Evolutionary conservation across 1,284 basidiomycete species (phyloP).

Genomic region (Leucocoprinus gongylophorus): DNA sequence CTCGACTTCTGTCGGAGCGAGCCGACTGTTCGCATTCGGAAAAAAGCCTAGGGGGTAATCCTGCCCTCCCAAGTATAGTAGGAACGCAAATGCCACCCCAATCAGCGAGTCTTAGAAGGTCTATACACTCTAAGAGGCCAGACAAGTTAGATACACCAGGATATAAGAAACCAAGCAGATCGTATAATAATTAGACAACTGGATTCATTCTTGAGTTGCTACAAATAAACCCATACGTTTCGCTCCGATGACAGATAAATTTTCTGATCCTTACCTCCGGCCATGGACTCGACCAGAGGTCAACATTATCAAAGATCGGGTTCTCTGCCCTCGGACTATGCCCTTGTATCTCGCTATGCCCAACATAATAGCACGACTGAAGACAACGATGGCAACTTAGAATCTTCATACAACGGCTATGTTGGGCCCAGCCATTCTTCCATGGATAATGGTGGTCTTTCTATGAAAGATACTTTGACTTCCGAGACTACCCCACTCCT

Average conservation of each 20-base stretch:
- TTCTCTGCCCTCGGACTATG: constrained; percentile 59
- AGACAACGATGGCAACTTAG: neutral
- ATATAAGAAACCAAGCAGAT: too few species aligned
- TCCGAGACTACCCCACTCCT: constrained; percentile 50
- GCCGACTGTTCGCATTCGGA: too few species aligned
- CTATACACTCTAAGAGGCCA: too few species aligned
- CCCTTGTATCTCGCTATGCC: constrained; percentile 45
- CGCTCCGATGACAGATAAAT: constrained; percentile 20
- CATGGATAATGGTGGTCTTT: constrained; percentile 22
- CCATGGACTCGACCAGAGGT: constrained; percentile 36
- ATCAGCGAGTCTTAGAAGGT: too few species aligned
- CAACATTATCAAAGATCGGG: constrained; percentile 46
- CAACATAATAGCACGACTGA: constrained; percentile 15
- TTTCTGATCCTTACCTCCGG: neutral
- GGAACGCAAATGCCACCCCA: too few species aligned
- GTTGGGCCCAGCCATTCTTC: constrained; percentile 13
- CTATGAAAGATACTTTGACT: constrained; percentile 15
- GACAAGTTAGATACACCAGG: too few species aligned
- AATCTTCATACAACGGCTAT: neutral
- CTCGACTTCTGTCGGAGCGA: too few species aligned
- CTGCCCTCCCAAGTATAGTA: too few species aligned
- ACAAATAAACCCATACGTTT: neutral
- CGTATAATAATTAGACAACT: too few species aligned
- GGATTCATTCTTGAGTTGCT: too few species aligned
- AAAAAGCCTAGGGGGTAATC: too few species aligned